These are phyloP conservation scores for Naematelia aurantialba DNA, from an alignment of 768 basidiomycete genomes.

Conservation along the genomic window DNA sequence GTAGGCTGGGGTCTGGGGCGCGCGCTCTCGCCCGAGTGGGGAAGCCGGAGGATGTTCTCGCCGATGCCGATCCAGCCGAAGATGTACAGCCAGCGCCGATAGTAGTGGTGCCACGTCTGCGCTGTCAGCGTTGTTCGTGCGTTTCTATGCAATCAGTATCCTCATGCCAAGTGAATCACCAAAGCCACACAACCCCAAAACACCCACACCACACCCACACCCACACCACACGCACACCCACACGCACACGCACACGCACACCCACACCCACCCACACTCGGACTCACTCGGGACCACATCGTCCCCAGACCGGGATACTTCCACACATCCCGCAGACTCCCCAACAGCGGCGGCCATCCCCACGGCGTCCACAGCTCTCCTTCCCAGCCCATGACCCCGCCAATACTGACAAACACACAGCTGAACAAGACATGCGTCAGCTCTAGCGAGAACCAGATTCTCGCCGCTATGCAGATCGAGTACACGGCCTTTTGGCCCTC, in stretches of 20 bases:
- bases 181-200: too few species aligned
- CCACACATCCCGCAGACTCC: slow-evolving; percentile 29
- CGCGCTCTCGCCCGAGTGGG: slow-evolving; percentile 18
- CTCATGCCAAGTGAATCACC: too few species aligned
- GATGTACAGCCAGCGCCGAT: slow-evolving; percentile 29
- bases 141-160: too few species aligned
- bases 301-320: slow-evolving; percentile 31
- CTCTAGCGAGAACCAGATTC: slow-evolving; percentile 16
- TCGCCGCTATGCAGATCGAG: slow-evolving; percentile 17
- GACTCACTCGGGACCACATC: slow-evolving; percentile 40
- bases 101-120: slow-evolving; percentile 40
- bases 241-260: too few species aligned
- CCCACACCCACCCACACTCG: background rate
- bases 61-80: slow-evolving; percentile 38
- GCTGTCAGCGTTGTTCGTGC: slow-evolving; percentile 6
- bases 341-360: slow-evolving; percentile 42
- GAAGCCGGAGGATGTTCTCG: slow-evolving; percentile 35
- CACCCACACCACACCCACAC: too few species aligned
- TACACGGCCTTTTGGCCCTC: slow-evolving; percentile 20
- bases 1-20: slow-evolving; percentile 2
- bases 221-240: too few species aligned
- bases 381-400: slow-evolving; percentile 32
- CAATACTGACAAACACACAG: slow-evolving; percentile 16
- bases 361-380: slow-evolving; percentile 35
- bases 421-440: slow-evolving; percentile 8